These are phyloP conservation scores for Aspergillus intermedius DNA, from an alignment of 2,329 filamentous ascomycete genomes.

Conservation along the genomic window DNA sequence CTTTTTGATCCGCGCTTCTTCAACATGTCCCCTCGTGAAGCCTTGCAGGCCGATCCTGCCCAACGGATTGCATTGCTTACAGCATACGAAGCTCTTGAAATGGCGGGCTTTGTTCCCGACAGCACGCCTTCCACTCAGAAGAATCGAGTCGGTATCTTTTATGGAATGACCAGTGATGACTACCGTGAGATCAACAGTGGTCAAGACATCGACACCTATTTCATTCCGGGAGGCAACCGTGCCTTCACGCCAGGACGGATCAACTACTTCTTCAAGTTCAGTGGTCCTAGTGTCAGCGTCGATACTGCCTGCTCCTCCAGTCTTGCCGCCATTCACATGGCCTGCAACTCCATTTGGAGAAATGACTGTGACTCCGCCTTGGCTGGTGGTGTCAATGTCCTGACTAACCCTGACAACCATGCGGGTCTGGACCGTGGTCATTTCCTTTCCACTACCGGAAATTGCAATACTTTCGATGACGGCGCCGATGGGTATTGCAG, in stretches of 20 bases:
- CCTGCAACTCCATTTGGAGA: conserved; percentile 64
- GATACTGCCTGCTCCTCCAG: conserved; percentile 73
- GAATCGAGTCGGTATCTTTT: conserved; percentile 62
- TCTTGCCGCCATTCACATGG: conserved; percentile 62
- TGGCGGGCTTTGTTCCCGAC: conserved; percentile 62
- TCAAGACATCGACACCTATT: conserved; percentile 64
- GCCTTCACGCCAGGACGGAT: conserved; percentile 59
- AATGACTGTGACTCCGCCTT: conserved; percentile 74
- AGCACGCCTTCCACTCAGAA: conserved; percentile 59
- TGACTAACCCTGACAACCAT: conserved; percentile 75
- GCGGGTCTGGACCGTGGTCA: conserved; percentile 57
- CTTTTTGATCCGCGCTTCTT: conserved; percentile 69
- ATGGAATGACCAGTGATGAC: conserved; percentile 67
- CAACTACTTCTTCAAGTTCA: conserved; percentile 71
- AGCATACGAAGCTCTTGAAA: conserved; percentile 58
- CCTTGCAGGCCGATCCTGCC: conserved; percentile 59
- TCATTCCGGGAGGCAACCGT: conserved; percentile 56
- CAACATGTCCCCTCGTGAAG: conserved; percentile 71
- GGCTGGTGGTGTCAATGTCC: conserved; percentile 65
- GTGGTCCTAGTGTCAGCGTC: conserved; percentile 62
- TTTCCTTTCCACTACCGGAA: conserved; percentile 29
- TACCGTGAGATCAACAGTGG: conserved; percentile 60
- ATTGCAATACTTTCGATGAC: conserved; percentile 46
- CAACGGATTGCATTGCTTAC: conserved; percentile 54
- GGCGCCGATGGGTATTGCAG: conserved; percentile 51